phyloP scores from a whole-genome alignment of 2,329 filamentous ascomycete genomes.

The Diaporthe eres region DNA sequence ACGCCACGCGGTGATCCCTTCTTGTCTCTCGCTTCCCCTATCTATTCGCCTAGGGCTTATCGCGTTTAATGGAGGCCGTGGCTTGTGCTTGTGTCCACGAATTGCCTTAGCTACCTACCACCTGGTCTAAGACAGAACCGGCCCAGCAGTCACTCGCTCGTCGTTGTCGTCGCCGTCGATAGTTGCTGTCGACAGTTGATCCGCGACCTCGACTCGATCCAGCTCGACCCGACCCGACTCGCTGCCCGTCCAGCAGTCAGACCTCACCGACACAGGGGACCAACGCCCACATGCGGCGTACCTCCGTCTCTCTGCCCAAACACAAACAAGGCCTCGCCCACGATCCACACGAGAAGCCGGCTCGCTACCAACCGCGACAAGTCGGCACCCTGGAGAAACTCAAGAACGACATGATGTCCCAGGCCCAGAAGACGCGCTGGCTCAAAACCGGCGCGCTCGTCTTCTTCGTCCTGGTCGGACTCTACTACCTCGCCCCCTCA shows the following conservation, averaged over 20 bases:
- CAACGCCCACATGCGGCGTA: conserved; percentile 70
- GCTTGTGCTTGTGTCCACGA: conserved; percentile 36
- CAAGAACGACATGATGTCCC: conserved; percentile 72
- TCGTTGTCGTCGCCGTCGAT: neutral
- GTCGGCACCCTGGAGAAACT: conserved; percentile 66
- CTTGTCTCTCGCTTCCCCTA: conserved; percentile 41
- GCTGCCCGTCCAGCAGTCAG: conserved; percentile 19
- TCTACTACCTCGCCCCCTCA: conserved; percentile 74
- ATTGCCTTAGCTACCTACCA: conserved; percentile 12
- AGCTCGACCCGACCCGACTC: conserved; percentile 5
- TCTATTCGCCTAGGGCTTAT: conserved; percentile 34
- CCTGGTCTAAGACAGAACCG: neutral
- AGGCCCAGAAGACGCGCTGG: conserved; percentile 76
- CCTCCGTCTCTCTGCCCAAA: conserved; percentile 74
- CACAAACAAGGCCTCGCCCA: conserved; percentile 59
- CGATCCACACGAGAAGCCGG: conserved; percentile 77
- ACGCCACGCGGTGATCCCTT: conserved; percentile 35
- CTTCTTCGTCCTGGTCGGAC: conserved; percentile 70
- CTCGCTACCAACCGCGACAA: conserved; percentile 68
- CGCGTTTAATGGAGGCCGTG: conserved; percentile 41
- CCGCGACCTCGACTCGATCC: neutral
- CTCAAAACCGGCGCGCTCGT: conserved; percentile 75
- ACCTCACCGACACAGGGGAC: conserved; percentile 33
- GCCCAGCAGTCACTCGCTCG: conserved; percentile 5
- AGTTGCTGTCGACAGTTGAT: neutral